phyloP scores from a whole-genome alignment of 2,329 filamentous ascomycete species.

The Sporothrix luriei region DNA sequence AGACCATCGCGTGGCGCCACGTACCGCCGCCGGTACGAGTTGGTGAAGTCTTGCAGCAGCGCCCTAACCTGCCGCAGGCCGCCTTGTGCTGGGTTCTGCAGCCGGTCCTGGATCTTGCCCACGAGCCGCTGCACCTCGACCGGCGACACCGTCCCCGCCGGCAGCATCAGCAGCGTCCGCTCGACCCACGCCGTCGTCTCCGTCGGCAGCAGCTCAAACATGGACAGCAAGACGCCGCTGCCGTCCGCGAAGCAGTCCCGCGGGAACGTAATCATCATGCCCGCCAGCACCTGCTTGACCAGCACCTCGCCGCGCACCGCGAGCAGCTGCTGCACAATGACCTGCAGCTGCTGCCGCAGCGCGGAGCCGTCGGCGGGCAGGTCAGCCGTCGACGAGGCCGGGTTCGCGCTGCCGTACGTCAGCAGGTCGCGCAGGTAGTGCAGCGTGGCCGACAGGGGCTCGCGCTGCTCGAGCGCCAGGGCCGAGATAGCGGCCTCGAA shows the following conservation, averaged over 20 bases:
- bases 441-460: constrained; percentile 85
- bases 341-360: constrained; percentile 62
- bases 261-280: constrained; percentile 99
- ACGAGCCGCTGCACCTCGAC: constrained; percentile 81
- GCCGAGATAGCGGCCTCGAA: constrained; percentile 86
- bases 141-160: constrained; percentile 75
- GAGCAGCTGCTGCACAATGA: constrained; percentile 72
- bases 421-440: constrained; percentile 92
- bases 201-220: constrained; percentile 83
- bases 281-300: constrained; percentile 86
- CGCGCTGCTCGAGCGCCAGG: constrained; percentile 84
- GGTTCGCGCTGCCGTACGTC: constrained; percentile 80
- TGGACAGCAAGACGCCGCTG: constrained; percentile 83
- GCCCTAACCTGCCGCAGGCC: constrained; percentile 75
- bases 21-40: constrained; percentile 87
- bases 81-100: constrained; percentile 39
- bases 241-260: constrained; percentile 94
- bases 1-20: constrained; percentile 93
- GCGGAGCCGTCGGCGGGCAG: constrained; percentile 15
- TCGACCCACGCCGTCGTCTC: constrained; percentile 82
- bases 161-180: constrained; percentile 79
- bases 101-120: constrained; percentile 74
- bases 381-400: constrained; percentile 55
- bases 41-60: constrained; percentile 94
- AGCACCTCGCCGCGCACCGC: constrained; percentile 71